These are phyloP conservation scores for Vitis hybrid DNA, from an alignment of 177 flowering plant species.

Conservation along the genomic window DNA sequence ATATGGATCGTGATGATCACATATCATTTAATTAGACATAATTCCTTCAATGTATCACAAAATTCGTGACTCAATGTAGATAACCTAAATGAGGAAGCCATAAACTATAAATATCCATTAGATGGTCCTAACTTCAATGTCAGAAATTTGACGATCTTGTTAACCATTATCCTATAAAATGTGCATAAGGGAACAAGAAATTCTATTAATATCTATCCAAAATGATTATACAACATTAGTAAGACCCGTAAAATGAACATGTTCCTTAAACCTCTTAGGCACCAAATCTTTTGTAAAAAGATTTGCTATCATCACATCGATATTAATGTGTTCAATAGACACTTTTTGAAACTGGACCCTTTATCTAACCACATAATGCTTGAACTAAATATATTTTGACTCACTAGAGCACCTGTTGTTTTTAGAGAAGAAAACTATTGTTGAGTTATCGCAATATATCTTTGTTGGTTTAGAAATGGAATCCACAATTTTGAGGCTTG, in stretches of 20 bases:
- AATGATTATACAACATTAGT: too few relatives aligned
- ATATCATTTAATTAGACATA: too few relatives aligned
- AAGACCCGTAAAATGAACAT: neutral
- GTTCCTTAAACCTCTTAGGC: neutral
- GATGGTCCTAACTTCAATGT: too few relatives aligned
- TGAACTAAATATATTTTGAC: neutral
- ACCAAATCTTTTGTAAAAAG: neutral
- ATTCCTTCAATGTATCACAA: too few relatives aligned
- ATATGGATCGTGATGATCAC: too few relatives aligned
- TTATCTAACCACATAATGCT: constrained; percentile 1
- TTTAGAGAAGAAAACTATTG: neutral
- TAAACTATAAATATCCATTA: too few relatives aligned
- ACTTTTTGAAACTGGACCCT: neutral
- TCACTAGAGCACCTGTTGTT: neutral
- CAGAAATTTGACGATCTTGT: too few relatives aligned
- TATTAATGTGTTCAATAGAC: constrained; percentile 6
- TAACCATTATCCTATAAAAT: too few relatives aligned
- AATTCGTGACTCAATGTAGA: too few relatives aligned
- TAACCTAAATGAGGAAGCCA: too few relatives aligned
- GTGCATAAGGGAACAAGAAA: too few relatives aligned
- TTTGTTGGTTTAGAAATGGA: neutral
- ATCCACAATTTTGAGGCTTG: neutral
- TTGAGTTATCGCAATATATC: neutral
- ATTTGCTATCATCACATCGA: constrained; percentile 1
- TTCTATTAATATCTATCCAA: too few relatives aligned